phyloP scores from a whole-genome alignment of 352 stramenopile species.

The Ophiocytium majus region DNA sequence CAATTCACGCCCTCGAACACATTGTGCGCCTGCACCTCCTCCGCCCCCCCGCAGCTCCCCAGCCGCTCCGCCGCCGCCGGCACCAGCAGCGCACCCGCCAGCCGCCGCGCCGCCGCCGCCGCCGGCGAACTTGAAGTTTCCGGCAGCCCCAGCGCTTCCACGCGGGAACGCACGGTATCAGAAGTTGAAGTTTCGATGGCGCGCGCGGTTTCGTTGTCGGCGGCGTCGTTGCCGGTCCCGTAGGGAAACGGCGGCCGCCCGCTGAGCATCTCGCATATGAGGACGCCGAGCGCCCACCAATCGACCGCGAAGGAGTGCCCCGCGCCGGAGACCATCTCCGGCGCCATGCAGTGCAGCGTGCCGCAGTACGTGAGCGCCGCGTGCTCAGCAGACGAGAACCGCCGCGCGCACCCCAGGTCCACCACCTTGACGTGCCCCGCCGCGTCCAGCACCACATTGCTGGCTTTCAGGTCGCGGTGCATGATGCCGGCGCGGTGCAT shows the following conservation, averaged over 20 bases:
- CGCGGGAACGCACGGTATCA: background rate
- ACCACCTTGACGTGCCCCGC: conserved; percentile 97
- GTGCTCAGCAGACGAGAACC: background rate
- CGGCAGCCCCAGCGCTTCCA: background rate
- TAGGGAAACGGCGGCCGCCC: conserved; percentile 53
- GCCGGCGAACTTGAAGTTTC: background rate
- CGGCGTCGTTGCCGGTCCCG: background rate
- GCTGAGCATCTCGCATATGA: conserved; percentile 91
- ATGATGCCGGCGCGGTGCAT: conserved; percentile 97
- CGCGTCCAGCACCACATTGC: conserved; percentile 91
- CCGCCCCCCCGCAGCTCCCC: background rate
- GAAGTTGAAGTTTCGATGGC: background rate
- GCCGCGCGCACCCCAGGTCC: conserved; percentile 77
- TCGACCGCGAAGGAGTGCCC: conserved; percentile 78
- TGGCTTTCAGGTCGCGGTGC: conserved; percentile 83
- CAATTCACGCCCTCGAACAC: background rate
- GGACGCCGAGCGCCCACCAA: conserved; percentile 85
- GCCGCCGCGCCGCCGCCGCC: background rate
- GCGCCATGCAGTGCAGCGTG: conserved; percentile 53
- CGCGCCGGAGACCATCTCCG: conserved; percentile 43
- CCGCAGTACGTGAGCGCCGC: conserved; percentile 44
- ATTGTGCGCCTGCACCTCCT: background rate
- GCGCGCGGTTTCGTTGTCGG: background rate
- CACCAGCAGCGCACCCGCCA: background rate
- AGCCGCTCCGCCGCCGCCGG: background rate